Evolutionary conservation across 2,329 filamentous ascomycete species (phyloP), one percentile per base, ranked within the genome.

Genomic region (Alternaria ethzedia): DNA sequence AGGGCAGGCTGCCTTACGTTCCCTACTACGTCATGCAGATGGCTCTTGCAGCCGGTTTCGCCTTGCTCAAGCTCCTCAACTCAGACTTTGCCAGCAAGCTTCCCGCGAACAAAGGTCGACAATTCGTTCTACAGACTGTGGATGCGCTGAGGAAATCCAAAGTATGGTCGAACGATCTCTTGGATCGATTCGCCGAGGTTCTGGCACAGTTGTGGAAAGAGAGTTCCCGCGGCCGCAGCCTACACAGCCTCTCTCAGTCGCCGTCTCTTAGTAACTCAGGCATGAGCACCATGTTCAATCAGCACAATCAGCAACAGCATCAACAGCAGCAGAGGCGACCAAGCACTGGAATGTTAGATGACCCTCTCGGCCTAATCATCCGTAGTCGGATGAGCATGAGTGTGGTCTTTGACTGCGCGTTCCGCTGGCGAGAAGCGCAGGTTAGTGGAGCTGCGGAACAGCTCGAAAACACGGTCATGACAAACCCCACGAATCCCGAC

Each of bases 141-240:
- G 84, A 86, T 47, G 88, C 89, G 5, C 89, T 95, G 52, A 86
- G 92, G 32, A 86, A 87, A 55, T 91, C 92, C 51, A 93, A 91
- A 68, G 90, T 94, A 17, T 87, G 90, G 46, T 87, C 90, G 64
- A 95, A 95, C 72, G 92, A 96, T 74, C 85, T 96, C 11, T 89
- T 92, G 57, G 92, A 91, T 84, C 87, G 92, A 30, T 84, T 95
- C 63, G 91, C 91, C 3, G 92, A 95, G 81, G 86, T 96, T n/a
- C 91, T 95, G 84, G 91, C 92, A 6, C 92, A 95, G 80, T 90
- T 96, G 79, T 96, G 91, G 91, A 92, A 93, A 71, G 90, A 79
- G 36, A 81, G 79, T 58, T 77, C 76, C 15, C 73, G 77, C n/a
- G 77, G 78, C 12, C 73, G 75, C 15, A 79, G 76, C 50, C 63